Evolutionary conservation across 352 stramenopile genomes (phyloP).

Genomic region (Phytophthora fragariaefolia): DNA sequence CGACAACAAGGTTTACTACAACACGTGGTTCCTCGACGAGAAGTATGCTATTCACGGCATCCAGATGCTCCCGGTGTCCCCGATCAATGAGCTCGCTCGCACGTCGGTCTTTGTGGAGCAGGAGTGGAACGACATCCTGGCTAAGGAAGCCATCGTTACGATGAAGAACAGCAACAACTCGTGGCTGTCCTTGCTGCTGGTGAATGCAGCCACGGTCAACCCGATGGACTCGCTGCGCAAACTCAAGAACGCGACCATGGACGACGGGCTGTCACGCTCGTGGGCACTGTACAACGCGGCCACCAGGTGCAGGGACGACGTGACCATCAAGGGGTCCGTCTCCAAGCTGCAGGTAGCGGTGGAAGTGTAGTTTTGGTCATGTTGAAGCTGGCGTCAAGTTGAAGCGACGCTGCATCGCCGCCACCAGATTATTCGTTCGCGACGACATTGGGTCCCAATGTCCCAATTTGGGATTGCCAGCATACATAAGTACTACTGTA

Average conservation of each 20-base stretch:
- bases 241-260: constrained; percentile 60
- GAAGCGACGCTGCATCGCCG: not conserved
- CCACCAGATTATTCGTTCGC: not conserved
- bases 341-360: constrained; percentile 17
- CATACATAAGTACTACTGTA: too few relatives aligned
- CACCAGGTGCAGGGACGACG: constrained; percentile 37
- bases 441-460: not conserved
- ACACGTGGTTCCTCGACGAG: constrained; percentile 74
- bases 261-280: constrained; percentile 67
- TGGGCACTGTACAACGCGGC: constrained; percentile 81
- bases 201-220: constrained; percentile 72
- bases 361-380: constrained; percentile 16
- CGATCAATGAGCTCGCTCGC: constrained; percentile 72
- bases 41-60: constrained; percentile 82
- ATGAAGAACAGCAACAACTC: constrained; percentile 45
- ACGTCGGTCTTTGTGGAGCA: constrained; percentile 65
- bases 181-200: constrained; percentile 74
- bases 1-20: constrained; percentile 80
- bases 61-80: constrained; percentile 81
- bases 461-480: constrained; percentile 3
- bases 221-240: constrained; percentile 52
- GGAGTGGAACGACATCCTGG: constrained; percentile 80
- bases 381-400: constrained; percentile 4
- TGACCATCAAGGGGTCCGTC: constrained; percentile 5
- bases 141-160: constrained; percentile 64